A percentile compares a stretch with the other conserved stretches of the same genome.
Conservation (phyloP, 106 monocot species). For the Alisma plantagoaquatica region DNA sequence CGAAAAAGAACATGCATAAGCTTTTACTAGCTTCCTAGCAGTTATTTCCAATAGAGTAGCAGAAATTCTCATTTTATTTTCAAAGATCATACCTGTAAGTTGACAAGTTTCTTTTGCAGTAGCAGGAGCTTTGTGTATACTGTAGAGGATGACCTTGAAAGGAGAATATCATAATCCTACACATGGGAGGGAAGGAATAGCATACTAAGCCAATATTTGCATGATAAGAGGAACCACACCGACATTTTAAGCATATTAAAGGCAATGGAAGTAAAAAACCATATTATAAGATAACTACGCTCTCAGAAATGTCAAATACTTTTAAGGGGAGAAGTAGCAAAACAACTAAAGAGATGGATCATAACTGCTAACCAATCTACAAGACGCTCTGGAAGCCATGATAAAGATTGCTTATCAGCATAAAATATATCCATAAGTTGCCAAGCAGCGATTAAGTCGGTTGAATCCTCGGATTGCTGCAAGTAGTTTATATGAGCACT, state of each 20-base stretch:
- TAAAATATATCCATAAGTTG: constrained; percentile 82
- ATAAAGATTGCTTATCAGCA: constrained; percentile 58
- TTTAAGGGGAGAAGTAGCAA: too few relatives aligned
- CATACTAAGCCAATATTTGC: too few relatives aligned
- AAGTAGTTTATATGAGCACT: too few relatives aligned
- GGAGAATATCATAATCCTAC: constrained; percentile 75
- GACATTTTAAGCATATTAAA: too few relatives aligned
- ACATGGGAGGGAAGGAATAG: background rate
- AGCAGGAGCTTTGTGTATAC: constrained; percentile 41
- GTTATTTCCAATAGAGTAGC: too few relatives aligned
- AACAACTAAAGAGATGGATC: constrained; percentile 25
- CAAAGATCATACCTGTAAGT: constrained; percentile 90
- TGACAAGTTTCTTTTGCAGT: constrained; percentile 68
- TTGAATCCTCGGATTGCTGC: constrained; percentile 43
- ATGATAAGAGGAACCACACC: too few relatives aligned
- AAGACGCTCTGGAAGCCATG: constrained; percentile 82
- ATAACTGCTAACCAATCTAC: constrained; percentile 96
- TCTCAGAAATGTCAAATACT: too few relatives aligned
- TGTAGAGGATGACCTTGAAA: constrained; percentile 34
- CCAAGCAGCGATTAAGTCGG: constrained; percentile 77
- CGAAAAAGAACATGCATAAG: too few relatives aligned
- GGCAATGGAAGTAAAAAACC: too few relatives aligned
- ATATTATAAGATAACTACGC: too few relatives aligned
- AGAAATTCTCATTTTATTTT: too few relatives aligned
- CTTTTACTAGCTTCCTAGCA: too few relatives aligned